A percentile compares a stretch with the other conserved stretches of the same genome.
phyloP scores from a whole-genome alignment of 1,284 basidiomycete genomes.

The Singerocomus rubriflavus region DNA sequence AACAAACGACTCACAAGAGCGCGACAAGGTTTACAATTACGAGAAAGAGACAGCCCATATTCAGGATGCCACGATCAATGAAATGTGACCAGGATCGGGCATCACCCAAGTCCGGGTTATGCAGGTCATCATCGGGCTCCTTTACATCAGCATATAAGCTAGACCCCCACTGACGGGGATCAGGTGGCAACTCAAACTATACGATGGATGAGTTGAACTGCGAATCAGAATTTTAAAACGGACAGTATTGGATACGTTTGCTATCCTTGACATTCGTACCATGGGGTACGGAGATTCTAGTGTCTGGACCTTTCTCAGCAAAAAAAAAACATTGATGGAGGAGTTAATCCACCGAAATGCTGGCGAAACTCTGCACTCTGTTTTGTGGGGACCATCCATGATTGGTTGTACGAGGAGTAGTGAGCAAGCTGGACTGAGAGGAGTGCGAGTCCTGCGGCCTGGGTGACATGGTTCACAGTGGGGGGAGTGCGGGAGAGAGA shows the following conservation, averaged over 20 bases:
- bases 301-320: slow-evolving; percentile 17
- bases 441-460: slow-evolving; percentile 1
- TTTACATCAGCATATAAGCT: slow-evolving; percentile 45
- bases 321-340: neutral
- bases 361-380: slow-evolving; percentile 29
- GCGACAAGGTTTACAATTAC: slow-evolving; percentile 46
- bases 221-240: neutral
- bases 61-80: slow-evolving; percentile 52
- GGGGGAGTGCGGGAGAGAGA: neutral
- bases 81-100: slow-evolving; percentile 27
- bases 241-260: slow-evolving; percentile 24
- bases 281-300: slow-evolving; percentile 29
- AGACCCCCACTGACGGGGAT: slow-evolving; percentile 54
- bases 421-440: slow-evolving; percentile 17
- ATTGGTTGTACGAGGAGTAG: neutral
- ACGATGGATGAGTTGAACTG: slow-evolving; percentile 2
- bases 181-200: slow-evolving; percentile 51
- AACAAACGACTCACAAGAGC: slow-evolving; percentile 45
- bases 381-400: slow-evolving; percentile 15
- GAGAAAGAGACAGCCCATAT: slow-evolving; percentile 62
- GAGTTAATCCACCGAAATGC: slow-evolving; percentile 22
- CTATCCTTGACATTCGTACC: slow-evolving; percentile 15
- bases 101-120: slow-evolving; percentile 45
- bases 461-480: slow-evolving; percentile 15
- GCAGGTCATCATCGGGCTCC: slow-evolving; percentile 55